Percentiles rank a stretch among this genome's conserved stretches.
Evolutionary conservation across 257 asterid species (phyloP).

Genomic region (Solanum pennellii): DNA sequence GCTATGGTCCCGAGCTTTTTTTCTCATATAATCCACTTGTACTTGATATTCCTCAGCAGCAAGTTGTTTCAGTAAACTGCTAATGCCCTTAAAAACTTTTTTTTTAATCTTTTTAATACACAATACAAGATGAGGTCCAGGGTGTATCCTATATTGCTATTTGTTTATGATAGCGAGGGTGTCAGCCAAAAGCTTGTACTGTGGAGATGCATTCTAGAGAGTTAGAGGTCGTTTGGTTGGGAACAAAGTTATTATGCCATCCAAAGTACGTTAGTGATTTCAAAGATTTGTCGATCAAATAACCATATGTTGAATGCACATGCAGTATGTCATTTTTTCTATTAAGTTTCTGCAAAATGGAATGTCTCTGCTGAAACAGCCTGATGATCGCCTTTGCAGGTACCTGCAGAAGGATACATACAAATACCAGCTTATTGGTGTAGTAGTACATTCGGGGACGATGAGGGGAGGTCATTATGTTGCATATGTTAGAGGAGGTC

Average conservation of each 20-base stretch:
- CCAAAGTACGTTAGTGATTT: background rate
- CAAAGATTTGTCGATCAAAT: background rate
- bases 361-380: background rate
- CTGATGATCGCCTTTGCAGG: conserved; percentile 12
- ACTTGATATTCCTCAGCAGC: background rate
- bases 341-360: background rate
- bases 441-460: conserved; percentile 72
- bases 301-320: background rate
- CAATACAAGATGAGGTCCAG: background rate
- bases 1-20: background rate
- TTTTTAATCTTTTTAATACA: background rate
- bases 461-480: conserved; percentile 90
- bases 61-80: background rate
- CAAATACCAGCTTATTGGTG: conserved; percentile 50
- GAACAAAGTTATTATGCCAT: background rate
- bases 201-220: background rate
- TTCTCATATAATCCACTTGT: background rate
- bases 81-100: background rate
- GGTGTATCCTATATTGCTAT: background rate
- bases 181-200: background rate
- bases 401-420: conserved; percentile 19
- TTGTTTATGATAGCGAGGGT: background rate
- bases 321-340: background rate
- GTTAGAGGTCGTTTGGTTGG: background rate
- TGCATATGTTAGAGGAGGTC: conserved; percentile 56